Percentiles rank a stretch among this genome's conserved stretches.
These are phyloP conservation scores for Fulvia fulva DNA, from an alignment of 2,329 filamentous ascomycete species.

Conservation along the genomic window DNA sequence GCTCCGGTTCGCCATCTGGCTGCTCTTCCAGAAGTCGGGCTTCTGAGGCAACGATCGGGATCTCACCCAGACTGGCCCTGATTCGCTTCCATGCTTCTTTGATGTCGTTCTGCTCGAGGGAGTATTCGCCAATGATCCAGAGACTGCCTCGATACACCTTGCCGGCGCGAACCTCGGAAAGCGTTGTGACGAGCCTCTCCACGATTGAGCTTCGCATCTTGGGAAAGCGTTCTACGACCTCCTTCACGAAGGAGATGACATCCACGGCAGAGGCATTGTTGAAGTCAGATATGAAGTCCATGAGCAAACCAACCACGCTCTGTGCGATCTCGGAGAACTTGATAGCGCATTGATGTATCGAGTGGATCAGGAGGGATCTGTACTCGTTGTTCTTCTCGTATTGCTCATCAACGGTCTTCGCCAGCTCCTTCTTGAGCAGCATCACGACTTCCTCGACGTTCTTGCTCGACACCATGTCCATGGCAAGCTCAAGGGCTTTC, in stretches of 20 bases:
- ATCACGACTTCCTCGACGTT: conserved; percentile 97
- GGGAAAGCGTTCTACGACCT: conserved; percentile 97
- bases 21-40: conserved; percentile 86
- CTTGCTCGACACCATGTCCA: conserved; percentile 98
- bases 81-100: conserved; percentile 96
- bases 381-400: conserved; percentile 98
- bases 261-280: conserved; percentile 96
- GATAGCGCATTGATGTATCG: conserved; percentile 97
- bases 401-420: conserved; percentile 96
- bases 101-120: conserved; percentile 87
- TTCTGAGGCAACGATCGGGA: conserved; percentile 92
- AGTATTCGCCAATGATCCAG: conserved; percentile 98
- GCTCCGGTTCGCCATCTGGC: conserved; percentile 57
- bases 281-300: conserved; percentile 99
- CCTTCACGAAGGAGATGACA: conserved; percentile 97
- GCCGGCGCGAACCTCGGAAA: conserved; percentile 88
- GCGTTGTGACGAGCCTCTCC: conserved; percentile 78
- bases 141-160: conserved; percentile 96
- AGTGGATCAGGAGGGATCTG: conserved; percentile 89
- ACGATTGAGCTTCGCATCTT: conserved; percentile 83
- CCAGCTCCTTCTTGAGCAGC: conserved; percentile 92
- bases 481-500: conserved; percentile 82
- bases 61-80: conserved; percentile 87
- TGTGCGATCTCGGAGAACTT: conserved; percentile 98
- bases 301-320: conserved; percentile 91